Percentiles rank a stretch among this genome's conserved stretches.
Evolutionary conservation across 306 rosid genomes (phyloP).

Genomic region (Prunus mongolica): DNA sequence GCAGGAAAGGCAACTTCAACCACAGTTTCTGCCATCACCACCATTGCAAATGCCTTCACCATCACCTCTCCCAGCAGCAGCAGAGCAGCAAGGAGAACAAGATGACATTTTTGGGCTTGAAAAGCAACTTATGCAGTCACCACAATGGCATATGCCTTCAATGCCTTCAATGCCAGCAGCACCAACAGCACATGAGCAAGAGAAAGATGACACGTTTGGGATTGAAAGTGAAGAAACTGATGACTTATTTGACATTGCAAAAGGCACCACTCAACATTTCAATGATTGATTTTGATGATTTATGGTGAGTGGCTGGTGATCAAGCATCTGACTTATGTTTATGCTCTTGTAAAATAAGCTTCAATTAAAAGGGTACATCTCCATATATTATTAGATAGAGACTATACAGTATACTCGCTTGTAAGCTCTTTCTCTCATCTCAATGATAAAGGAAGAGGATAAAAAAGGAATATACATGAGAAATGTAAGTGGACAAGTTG

Average conservation of each 20-base stretch:
- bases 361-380: neutral
- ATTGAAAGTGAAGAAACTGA: neutral
- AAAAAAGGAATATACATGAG: too few species aligned
- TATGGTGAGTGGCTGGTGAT: neutral
- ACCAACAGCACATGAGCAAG: neutral
- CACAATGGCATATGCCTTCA: neutral
- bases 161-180: neutral
- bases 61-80: neutral
- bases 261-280: slow-evolving; percentile 7
- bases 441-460: neutral
- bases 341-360: neutral
- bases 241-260: neutral
- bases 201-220: neutral
- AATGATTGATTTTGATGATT: slow-evolving; percentile 16
- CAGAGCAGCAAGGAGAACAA: neutral
- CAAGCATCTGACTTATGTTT: neutral
- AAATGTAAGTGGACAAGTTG: too few species aligned
- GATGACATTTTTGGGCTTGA: slow-evolving; percentile 8
- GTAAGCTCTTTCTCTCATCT: neutral
- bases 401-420: neutral
- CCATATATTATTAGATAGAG: neutral
- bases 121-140: neutral
- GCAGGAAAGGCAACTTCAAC: neutral
- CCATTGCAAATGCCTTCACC: neutral
- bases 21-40: neutral